Conservation (phyloP, 2,329 filamentous ascomycete species). For the Chrysoporthe deuterocubensis region DNA sequence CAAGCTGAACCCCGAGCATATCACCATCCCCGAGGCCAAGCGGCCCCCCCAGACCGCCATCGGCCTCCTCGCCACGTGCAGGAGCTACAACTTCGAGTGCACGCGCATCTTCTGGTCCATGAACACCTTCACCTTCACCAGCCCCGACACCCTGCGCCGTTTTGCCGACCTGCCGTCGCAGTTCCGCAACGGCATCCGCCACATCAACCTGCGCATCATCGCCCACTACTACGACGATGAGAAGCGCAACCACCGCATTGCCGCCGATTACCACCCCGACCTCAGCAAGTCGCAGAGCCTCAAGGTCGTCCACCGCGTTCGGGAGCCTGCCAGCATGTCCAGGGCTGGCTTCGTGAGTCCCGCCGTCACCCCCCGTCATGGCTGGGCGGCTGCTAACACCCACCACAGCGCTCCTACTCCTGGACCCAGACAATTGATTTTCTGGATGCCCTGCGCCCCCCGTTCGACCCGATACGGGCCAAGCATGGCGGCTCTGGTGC, state of each 20-base stretch:
- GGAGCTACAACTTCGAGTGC: slow-evolving; percentile 54
- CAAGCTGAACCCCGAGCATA: slow-evolving; percentile 45
- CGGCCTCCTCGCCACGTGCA: slow-evolving; percentile 57
- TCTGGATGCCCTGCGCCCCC: slow-evolving; percentile 53
- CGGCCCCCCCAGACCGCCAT: slow-evolving; percentile 56
- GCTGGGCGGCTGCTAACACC: neutral
- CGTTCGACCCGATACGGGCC: slow-evolving; percentile 48
- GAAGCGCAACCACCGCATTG: slow-evolving; percentile 45
- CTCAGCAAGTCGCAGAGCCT: slow-evolving; percentile 48
- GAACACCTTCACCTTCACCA: slow-evolving; percentile 60
- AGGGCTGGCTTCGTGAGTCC: slow-evolving; percentile 49
- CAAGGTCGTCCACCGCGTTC: slow-evolving; percentile 47
- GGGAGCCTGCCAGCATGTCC: slow-evolving; percentile 48
- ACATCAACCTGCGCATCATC: slow-evolving; percentile 56
- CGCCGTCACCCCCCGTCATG: neutral
- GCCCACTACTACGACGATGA: slow-evolving; percentile 61
- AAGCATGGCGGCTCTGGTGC: slow-evolving; percentile 32
- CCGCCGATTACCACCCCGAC: slow-evolving; percentile 47
- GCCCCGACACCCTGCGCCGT: slow-evolving; percentile 51
- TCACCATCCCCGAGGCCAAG: slow-evolving; percentile 48
- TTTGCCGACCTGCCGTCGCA: slow-evolving; percentile 51
- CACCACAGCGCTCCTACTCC: slow-evolving; percentile 50
- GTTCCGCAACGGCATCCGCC: slow-evolving; percentile 49
- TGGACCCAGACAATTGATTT: slow-evolving; percentile 60
- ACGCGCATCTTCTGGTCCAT: slow-evolving; percentile 53